phyloP scores from a whole-genome alignment of 2,329 filamentous ascomycete genomes.

The Lomentospora prolificans region DNA sequence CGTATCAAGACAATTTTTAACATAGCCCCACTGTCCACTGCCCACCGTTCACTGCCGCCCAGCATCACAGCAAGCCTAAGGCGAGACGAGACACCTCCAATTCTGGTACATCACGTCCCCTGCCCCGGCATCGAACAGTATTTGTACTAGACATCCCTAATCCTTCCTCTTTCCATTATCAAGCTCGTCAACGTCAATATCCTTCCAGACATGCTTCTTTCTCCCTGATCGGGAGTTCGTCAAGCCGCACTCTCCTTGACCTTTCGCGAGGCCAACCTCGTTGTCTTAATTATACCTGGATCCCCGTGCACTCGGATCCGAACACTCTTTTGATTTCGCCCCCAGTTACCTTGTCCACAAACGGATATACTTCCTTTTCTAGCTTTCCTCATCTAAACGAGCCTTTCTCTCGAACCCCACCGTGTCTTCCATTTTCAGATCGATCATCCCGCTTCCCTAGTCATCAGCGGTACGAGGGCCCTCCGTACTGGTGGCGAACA shows the following conservation, averaged over 20 bases:
- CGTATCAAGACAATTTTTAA: background rate
- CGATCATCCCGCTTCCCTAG: background rate
- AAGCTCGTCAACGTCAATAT: background rate
- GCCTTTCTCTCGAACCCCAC: background rate
- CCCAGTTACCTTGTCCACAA: background rate
- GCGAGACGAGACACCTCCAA: background rate
- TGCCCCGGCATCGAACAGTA: background rate
- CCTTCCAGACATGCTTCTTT: background rate
- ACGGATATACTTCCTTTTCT: background rate
- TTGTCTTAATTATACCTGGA: background rate
- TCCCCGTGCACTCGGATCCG: background rate
- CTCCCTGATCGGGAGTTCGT: background rate
- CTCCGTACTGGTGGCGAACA: conserved; percentile 6
- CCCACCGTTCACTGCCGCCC: background rate
- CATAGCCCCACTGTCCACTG: background rate
- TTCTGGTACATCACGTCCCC: background rate
- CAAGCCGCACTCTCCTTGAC: background rate
- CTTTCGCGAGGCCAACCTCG: background rate
- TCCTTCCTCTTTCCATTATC: background rate
- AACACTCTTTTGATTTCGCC: background rate
- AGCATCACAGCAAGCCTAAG: background rate
- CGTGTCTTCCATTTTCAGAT: background rate
- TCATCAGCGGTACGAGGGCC: background rate
- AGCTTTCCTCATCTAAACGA: background rate
- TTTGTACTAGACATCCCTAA: background rate